Evolutionary conservation across 768 basidiomycete genomes (phyloP), one percentile per base, ranked within the genome.

Genomic region (Boletus pseudo-olivaceus): DNA sequence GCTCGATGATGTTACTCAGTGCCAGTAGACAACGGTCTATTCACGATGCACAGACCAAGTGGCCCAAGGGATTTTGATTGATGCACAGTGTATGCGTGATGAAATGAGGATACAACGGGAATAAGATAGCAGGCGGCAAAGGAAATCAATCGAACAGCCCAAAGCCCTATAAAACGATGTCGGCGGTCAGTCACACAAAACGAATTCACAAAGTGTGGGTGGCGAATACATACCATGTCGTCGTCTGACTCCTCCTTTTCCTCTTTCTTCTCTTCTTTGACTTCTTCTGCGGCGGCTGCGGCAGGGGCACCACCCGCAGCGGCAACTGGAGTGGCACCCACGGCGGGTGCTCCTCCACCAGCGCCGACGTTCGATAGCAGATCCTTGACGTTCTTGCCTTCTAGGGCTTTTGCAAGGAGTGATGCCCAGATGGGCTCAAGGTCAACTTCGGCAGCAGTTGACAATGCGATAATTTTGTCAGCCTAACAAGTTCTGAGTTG

Each of bases 371-470:
- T 96, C 58, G 90, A 88, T 61, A 99, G 83, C 49, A 98, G 81
- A 42, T 95, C 93, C 77, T 93, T 98, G 67, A 99, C 83, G 78
- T 98, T 85, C 82, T 96, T 97, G 67, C 95, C 96, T 76, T 96
- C 94, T 50, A 99, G 86, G 34, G 97, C 96, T 75, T 97, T 98
- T 58, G 96, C 90, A 69, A 99, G 91, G 66, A 99, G 88, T 14
- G 88, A 75, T 54, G 94, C 94, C 97, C 97, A 98, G 79, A 99
- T 98, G 54, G 95, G 82, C 76, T 98, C 97, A 56, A 97, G 67
- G 26, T 97, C 94, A 59, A 93, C 78, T 54, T 76, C 76, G 50
- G 96, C 97, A 51, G 92, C 95, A 53, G 70, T 72, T 64, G 90
- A 92, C 70, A 98, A 72, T n/a, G 93, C 78, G 65, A 78, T 55